Percentiles rank a stretch among this genome's conserved stretches.
Evolutionary conservation across 1,284 basidiomycete genomes (phyloP).

Genomic region (Ceratobasidium sp.): DNA sequence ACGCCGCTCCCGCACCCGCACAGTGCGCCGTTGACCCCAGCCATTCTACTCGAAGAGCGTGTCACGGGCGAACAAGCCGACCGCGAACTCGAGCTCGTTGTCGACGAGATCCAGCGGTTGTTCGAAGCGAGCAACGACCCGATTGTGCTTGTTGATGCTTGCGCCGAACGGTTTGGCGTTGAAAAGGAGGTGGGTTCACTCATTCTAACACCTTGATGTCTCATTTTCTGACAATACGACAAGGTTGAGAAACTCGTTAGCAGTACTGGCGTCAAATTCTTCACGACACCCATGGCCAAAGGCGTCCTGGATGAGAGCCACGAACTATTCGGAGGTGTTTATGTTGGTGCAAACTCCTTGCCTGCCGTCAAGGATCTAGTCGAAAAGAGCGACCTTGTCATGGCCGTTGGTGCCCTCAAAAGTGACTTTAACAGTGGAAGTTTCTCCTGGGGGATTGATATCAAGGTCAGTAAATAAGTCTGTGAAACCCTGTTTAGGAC

Average conservation of each 20-base stretch:
- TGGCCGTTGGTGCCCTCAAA: constrained; percentile 81
- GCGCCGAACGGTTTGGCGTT: constrained; percentile 81
- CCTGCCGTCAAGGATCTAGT: constrained; percentile 76
- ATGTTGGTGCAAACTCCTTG: constrained; percentile 79
- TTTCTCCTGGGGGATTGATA: constrained; percentile 63
- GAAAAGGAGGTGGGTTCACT: constrained; percentile 55
- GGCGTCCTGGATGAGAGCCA: constrained; percentile 79
- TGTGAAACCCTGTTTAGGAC: neutral
- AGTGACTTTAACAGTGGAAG: constrained; percentile 92
- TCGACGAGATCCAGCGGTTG: constrained; percentile 71
- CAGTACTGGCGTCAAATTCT: constrained; percentile 75
- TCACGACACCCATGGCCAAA: constrained; percentile 90
- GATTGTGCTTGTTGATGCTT: constrained; percentile 87
- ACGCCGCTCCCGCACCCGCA: constrained; percentile 62
- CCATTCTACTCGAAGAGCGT: constrained; percentile 16
- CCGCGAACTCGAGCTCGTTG: constrained; percentile 68
- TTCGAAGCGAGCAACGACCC: constrained; percentile 72
- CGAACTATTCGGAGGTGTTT: constrained; percentile 88
- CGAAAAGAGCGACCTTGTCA: constrained; percentile 81
- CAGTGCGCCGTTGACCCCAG: constrained; percentile 44
- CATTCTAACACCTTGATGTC: neutral
- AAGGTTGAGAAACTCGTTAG: constrained; percentile 69
- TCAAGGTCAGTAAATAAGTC: neutral
- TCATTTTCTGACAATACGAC: neutral
- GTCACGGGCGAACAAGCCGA: constrained; percentile 39